Evolutionary conservation across 208 protist genomes (phyloP).

Genomic region (Leishmania braziliensis): DNA sequence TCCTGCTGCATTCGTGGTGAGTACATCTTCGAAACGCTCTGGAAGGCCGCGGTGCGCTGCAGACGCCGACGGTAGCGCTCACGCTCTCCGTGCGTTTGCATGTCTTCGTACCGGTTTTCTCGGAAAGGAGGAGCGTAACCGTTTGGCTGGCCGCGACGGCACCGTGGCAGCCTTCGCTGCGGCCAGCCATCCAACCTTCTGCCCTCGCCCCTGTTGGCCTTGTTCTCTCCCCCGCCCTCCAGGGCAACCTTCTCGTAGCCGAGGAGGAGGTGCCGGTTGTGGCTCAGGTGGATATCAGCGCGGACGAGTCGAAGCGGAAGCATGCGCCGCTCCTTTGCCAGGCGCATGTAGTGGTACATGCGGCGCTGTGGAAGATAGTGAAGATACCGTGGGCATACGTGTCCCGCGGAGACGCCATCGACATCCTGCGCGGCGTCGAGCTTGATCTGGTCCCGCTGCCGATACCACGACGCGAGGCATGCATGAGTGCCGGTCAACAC

Average conservation of each 20-base stretch:
- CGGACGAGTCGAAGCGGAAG: constrained; percentile 69
- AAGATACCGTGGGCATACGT: constrained; percentile 34
- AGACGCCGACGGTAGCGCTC: constrained; percentile 47
- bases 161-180: constrained; percentile 14
- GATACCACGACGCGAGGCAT: constrained; percentile 22
- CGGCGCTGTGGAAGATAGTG: constrained; percentile 34
- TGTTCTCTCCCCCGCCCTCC: not conserved
- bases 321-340: constrained; percentile 60
- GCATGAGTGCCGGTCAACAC: not conserved
- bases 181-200: constrained; percentile 10
- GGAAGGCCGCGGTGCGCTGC: constrained; percentile 54
- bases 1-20: constrained; percentile 38
- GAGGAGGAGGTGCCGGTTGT: constrained; percentile 67
- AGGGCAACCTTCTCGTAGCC: constrained; percentile 61
- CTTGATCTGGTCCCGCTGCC: not conserved
- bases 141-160: constrained; percentile 2
- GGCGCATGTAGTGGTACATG: constrained; percentile 65
- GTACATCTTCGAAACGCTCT: constrained; percentile 43
- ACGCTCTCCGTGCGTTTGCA: constrained; percentile 43
- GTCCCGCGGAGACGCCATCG: constrained; percentile 2
- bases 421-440: constrained; percentile 1
- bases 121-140: constrained; percentile 5
- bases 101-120: constrained; percentile 18
- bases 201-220: not conserved
- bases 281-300: constrained; percentile 31